Evolutionary conservation across 306 rosid species (phyloP).

Genomic region (Vigna mungo): DNA sequence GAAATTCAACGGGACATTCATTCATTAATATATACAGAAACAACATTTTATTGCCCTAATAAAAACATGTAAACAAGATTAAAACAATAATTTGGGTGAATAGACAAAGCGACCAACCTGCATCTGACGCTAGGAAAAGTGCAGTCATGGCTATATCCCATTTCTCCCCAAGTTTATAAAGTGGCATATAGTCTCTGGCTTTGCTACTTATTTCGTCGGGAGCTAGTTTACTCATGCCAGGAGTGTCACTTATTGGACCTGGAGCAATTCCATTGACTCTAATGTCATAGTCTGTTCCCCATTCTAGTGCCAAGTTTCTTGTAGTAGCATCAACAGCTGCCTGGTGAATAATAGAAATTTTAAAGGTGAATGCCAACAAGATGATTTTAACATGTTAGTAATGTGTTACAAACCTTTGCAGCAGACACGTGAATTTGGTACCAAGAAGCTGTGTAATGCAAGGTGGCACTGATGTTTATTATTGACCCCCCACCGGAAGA

Average conservation of each 20-base stretch:
- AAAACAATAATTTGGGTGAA: slow-evolving; percentile 19
- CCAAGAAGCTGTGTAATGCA: slow-evolving; percentile 92
- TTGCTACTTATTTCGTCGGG: slow-evolving; percentile 71
- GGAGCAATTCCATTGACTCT: slow-evolving; percentile 97
- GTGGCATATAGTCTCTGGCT: slow-evolving; percentile 62
- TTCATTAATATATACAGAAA: not conserved
- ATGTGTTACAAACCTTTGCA: slow-evolving; percentile 72
- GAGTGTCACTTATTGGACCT: slow-evolving; percentile 86
- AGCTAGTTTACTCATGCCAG: slow-evolving; percentile 86
- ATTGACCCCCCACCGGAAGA: slow-evolving; percentile 72
- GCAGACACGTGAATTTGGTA: slow-evolving; percentile 96
- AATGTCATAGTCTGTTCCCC: slow-evolving; percentile 94
- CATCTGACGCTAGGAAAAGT: slow-evolving; percentile 80
- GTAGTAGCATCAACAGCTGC: slow-evolving; percentile 96
- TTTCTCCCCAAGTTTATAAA: slow-evolving; percentile 80
- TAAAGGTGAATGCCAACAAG: slow-evolving; percentile 23
- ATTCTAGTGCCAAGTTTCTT: slow-evolving; percentile 93
- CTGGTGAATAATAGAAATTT: slow-evolving; percentile 50
- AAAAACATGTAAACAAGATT: slow-evolving; percentile 9
- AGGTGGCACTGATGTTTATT: slow-evolving; percentile 85
- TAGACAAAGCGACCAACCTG: slow-evolving; percentile 63
- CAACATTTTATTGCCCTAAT: not conserved
- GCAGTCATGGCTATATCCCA: slow-evolving; percentile 99
- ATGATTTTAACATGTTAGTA: slow-evolving; percentile 15
- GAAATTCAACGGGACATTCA: not conserved